A percentile compares a stretch with the other conserved stretches of the same genome.
Conservation (phyloP, 257 asterid species). For the Cruciata laevipes region DNA sequence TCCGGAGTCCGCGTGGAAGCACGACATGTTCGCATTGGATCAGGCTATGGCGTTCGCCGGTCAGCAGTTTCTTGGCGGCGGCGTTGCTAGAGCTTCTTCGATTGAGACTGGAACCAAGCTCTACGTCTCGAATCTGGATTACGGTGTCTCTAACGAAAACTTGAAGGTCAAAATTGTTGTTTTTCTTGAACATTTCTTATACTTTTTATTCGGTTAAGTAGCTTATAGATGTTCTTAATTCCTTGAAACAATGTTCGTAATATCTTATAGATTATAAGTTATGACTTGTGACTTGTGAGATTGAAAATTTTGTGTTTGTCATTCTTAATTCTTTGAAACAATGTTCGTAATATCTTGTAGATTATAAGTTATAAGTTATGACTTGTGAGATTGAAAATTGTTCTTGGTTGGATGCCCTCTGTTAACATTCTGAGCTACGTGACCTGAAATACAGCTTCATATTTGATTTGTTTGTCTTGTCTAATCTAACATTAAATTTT, state of each 20-base stretch:
- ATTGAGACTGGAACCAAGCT: slow-evolving; percentile 96
- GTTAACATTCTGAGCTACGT: background rate
- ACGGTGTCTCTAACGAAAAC: slow-evolving; percentile 87
- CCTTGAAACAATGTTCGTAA: too few relatives aligned
- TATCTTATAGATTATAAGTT: too few relatives aligned
- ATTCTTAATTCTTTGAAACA: background rate
- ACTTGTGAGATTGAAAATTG: too few relatives aligned
- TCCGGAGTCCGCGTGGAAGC: slow-evolving; percentile 82
- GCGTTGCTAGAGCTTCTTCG: slow-evolving; percentile 50
- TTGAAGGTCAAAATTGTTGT: slow-evolving; percentile 44
- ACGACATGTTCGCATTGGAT: slow-evolving; percentile 55
- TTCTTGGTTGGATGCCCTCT: background rate
- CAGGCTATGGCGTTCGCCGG: slow-evolving; percentile 21
- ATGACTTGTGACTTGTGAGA: too few relatives aligned
- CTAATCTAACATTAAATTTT: background rate
- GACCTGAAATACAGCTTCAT: background rate
- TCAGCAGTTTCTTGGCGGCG: slow-evolving; percentile 29
- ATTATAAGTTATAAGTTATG: too few relatives aligned
- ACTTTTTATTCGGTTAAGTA: too few relatives aligned
- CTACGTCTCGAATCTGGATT: slow-evolving; percentile 88
- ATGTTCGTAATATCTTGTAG: background rate
- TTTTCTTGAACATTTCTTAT: too few relatives aligned
- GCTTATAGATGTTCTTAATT: too few relatives aligned
- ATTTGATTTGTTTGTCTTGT: too few relatives aligned
- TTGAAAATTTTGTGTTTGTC: too few relatives aligned